Evolutionary conservation across 176 grass and related monocot species (phyloP).

Genomic region (Lolium rigidum): DNA sequence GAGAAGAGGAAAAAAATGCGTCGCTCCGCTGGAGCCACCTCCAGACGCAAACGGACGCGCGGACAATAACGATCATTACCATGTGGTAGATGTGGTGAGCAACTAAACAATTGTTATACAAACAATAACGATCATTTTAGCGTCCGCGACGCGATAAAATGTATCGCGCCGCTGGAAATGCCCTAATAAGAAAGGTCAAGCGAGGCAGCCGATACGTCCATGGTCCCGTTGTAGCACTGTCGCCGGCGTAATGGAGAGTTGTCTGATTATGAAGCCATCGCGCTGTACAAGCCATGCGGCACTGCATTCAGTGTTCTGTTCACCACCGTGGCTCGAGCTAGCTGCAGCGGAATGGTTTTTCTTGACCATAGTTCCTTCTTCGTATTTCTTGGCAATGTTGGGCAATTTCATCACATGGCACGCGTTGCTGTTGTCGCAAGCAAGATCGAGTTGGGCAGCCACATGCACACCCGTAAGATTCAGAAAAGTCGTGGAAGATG

Average conservation of each 20-base stretch:
- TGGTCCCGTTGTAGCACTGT: slow-evolving; percentile 38
- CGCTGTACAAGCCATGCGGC: background rate
- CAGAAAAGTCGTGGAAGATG: background rate
- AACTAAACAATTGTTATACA: no score
- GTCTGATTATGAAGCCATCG: background rate
- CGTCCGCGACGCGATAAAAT: no score
- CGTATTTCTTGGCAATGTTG: background rate
- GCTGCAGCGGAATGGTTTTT: no score
- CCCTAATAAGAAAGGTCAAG: background rate
- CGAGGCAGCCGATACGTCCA: background rate
- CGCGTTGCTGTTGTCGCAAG: background rate
- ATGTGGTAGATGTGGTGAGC: no score
- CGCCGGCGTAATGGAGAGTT: background rate
- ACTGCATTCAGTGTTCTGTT: background rate
- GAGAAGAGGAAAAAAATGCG: no score
- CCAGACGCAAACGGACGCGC: no score
- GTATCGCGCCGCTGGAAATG: no score
- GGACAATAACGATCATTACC: no score
- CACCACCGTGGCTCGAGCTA: background rate
- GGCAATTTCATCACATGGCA: background rate
- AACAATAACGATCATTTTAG: no score
- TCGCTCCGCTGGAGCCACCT: no score
- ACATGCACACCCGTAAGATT: background rate
- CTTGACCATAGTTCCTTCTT: background rate
- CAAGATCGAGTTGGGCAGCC: background rate